Evolutionary conservation across 2,329 filamentous ascomycete genomes (phyloP), one percentile per base, ranked within the genome.

Genomic region (Cercospora zeina): DNA sequence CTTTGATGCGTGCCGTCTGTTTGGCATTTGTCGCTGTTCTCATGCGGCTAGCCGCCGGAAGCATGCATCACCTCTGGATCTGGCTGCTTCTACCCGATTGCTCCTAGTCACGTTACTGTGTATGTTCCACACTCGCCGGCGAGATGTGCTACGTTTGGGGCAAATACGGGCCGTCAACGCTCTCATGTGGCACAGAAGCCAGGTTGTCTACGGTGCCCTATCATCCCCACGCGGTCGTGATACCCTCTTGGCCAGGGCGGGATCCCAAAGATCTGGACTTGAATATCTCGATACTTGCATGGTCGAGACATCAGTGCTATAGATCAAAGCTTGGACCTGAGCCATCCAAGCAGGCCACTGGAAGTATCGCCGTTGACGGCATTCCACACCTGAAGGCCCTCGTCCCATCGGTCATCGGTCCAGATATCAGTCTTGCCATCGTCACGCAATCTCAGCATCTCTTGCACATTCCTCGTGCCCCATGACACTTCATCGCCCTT

Each of bases 371-470:
- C 65, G 54, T 72, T 73, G 50, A 81, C 64, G 0, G 72, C 66
- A 50, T 78, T 71, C 83, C 83, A 85, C 2, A 83, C 74, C 51
- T 72, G 68, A 19, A 83, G 61, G 0, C 80, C 81, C 42, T 80
- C 75, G 2, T 81, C 77, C 75, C 81, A 80, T 59, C 74, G 61
- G 53, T 67, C 70, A 70, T 85, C 83, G 11, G 74, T 67, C 72
- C 79, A 79, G 57, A 81, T 73, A 55, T 77, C 77, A 5, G 83
- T 76, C 10, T 60, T 69, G 0, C 82, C 82, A 71, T 82, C 76
- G 0, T 68, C 67, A 59, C 75, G 79, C 59, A 85, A 65, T 42
- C 77, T 77, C 58, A 81, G 72, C 59, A 83, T 71, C 47, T 79
- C 72, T 62, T 72, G 71, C 19, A 74, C 68, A 21, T 72, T 64